Percentiles rank a stretch among this genome's conserved stretches.
These are phyloP conservation scores for Ochetophila trinervis DNA, from an alignment of 306 rosid genomes.

Conservation along the genomic window DNA sequence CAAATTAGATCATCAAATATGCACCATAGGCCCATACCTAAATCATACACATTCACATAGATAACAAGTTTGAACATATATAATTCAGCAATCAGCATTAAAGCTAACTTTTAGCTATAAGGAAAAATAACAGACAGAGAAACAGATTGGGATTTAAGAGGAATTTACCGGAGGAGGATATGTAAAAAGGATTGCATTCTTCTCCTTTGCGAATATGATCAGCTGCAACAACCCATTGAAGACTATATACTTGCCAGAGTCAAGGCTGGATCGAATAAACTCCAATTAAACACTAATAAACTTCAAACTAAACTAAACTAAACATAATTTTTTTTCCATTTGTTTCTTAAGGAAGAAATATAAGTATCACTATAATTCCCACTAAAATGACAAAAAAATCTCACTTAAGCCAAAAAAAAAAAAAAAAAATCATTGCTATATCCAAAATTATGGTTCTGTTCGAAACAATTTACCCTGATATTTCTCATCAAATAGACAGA, in stretches of 20 bases:
- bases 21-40: no score
- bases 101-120: background rate
- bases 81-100: background rate
- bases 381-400: background rate
- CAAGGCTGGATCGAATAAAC: constrained; percentile 44
- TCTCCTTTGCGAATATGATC: constrained; percentile 80
- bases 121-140: background rate
- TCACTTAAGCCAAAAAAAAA: background rate
- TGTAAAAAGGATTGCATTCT: constrained; percentile 82
- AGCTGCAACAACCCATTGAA: constrained; percentile 82
- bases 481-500: constrained; percentile 17
- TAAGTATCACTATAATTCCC: background rate
- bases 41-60: no score
- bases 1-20: no score
- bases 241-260: constrained; percentile 74
- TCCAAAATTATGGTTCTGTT: background rate
- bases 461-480: background rate
- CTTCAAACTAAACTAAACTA: background rate
- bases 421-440: background rate
- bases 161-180: constrained; percentile 71
- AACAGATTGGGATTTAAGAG: background rate
- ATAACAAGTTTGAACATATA: background rate
- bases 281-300: background rate
- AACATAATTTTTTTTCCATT: background rate
- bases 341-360: background rate